Percentiles rank a stretch among this genome's conserved stretches.
Conservation (phyloP, 169 alveolate genomes). For the Theileria sp. region DNA sequence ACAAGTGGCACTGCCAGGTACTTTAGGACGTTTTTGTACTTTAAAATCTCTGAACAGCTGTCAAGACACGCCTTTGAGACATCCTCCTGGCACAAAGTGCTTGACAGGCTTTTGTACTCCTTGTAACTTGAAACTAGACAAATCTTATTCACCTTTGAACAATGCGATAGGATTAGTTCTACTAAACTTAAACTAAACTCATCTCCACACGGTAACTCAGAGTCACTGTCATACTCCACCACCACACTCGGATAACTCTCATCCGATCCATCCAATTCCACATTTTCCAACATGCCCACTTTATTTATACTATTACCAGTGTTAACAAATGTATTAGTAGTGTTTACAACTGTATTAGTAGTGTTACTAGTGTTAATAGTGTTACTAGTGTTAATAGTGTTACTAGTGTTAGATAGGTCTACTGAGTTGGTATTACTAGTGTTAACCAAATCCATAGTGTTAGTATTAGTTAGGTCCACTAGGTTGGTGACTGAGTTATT, state of each 20-base stretch:
- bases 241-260: slow-evolving; percentile 8
- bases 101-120: slow-evolving; percentile 47
- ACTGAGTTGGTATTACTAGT: no score
- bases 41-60: slow-evolving; percentile 31
- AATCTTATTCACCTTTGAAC: slow-evolving; percentile 49
- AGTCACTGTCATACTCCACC: neutral
- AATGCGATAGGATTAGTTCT: slow-evolving; percentile 42
- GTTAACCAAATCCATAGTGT: no score
- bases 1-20: slow-evolving; percentile 37
- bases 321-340: neutral
- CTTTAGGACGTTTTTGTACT: slow-evolving; percentile 19
- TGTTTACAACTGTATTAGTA: neutral
- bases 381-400: no score
- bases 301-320: neutral
- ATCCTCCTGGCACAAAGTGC: slow-evolving; percentile 36
- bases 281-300: neutral
- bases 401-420: no score
- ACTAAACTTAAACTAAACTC: neutral
- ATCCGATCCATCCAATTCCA: neutral
- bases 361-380: no score
- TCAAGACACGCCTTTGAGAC: slow-evolving; percentile 21
- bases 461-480: no score
- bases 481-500: neutral
- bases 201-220: neutral
- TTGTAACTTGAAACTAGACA: slow-evolving; percentile 54